phyloP scores from a whole-genome alignment of 2,329 filamentous ascomycete species.

The Daldinia sp. region DNA sequence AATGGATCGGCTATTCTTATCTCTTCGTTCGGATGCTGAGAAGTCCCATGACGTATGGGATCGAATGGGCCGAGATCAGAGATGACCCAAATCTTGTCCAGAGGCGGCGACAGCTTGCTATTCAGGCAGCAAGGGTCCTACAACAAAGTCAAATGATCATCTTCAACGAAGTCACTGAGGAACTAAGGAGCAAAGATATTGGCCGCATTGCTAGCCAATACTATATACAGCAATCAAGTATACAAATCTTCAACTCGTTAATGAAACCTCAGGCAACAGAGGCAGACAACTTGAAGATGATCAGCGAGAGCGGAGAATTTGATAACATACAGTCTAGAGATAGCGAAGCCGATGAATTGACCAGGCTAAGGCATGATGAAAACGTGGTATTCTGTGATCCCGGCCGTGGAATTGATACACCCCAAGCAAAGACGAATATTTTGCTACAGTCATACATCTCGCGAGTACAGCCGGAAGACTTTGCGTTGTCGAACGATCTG shows the following conservation, averaged over 20 bases:
- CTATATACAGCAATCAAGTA: constrained; percentile 92
- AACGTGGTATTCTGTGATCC: constrained; percentile 79
- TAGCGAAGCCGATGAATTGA: constrained; percentile 89
- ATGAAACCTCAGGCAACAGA: constrained; percentile 90
- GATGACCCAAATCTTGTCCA: constrained; percentile 91
- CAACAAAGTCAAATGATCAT: constrained; percentile 99
- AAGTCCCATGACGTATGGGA: constrained; percentile 91
- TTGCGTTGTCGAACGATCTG: constrained; percentile 90
- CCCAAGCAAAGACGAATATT: constrained; percentile 96
- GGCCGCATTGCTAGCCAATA: constrained; percentile 97
- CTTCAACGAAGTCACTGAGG: constrained; percentile 94
- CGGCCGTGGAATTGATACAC: constrained; percentile 74
- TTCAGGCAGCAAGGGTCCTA: constrained; percentile 86
- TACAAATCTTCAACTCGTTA: constrained; percentile 96
- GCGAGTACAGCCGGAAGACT: constrained; percentile 87
- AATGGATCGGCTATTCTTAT: constrained; percentile 98
- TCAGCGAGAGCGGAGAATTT: constrained; percentile 97
- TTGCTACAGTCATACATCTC: constrained; percentile 95
- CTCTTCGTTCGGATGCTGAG: constrained; percentile 96
- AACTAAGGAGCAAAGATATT: constrained; percentile 92
- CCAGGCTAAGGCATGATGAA: constrained; percentile 73
- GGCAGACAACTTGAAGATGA: constrained; percentile 94
- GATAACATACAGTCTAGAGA: constrained; percentile 96
- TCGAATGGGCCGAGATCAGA: constrained; percentile 90
- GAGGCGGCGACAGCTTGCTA: constrained; percentile 84